Percentiles rank a stretch among this genome's conserved stretches.
Evolutionary conservation across 164 flowering plant genomes (phyloP).

Genomic region (Chimonanthus praecox): DNA sequence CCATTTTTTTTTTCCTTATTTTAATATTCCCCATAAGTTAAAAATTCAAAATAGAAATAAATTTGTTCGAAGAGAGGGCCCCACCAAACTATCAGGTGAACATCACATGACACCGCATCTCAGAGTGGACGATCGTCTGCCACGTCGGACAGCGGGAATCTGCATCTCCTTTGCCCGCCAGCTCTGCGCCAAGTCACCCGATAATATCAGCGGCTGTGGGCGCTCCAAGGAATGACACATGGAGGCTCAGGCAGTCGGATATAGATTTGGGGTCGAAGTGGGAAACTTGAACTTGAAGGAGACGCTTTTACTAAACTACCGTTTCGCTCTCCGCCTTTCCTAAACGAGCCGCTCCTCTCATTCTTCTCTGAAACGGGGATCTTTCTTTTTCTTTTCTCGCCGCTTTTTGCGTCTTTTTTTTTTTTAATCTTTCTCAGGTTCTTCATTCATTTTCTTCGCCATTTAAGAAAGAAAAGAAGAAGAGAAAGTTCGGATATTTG

Average conservation of each 20-base stretch:
- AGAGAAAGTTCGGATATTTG: background rate
- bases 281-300: background rate
- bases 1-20: too few species aligned
- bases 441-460: background rate
- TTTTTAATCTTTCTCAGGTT: too few species aligned
- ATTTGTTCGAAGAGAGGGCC: background rate
- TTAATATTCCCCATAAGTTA: background rate
- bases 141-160: slow-evolving; percentile 1
- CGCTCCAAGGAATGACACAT: background rate
- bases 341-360: background rate
- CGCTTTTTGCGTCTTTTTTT: background rate
- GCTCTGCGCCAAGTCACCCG: background rate
- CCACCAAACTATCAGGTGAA: background rate
- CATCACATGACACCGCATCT: background rate
- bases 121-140: background rate
- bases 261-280: background rate
- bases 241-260: background rate
- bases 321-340: background rate
- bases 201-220: background rate
- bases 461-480: background rate
- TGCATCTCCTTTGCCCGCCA: background rate
- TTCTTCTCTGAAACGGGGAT: background rate
- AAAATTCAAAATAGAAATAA: background rate
- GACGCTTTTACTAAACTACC: background rate
- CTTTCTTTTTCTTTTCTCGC: background rate